Evolutionary conservation across 192 early-diverging fungal genomes (phyloP).

Genomic region (Mortierella claussenii): DNA sequence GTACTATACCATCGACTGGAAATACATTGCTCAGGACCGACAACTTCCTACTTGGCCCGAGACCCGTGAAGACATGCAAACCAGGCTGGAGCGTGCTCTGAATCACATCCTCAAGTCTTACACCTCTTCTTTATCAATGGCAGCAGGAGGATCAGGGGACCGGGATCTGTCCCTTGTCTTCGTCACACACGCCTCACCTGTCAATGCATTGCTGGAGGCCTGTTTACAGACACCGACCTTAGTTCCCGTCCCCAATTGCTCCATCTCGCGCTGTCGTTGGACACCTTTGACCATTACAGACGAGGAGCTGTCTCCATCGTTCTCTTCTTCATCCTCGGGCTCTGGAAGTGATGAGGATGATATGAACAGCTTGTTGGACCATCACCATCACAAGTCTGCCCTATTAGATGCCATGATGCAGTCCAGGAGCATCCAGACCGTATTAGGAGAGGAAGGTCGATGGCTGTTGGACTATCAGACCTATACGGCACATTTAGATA

Average conservation of each 20-base stretch:
- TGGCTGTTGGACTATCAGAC: constrained; percentile 47
- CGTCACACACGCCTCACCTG: constrained; percentile 46
- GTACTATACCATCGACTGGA: constrained; percentile 46
- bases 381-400: not conserved
- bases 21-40: constrained; percentile 24
- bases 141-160: not conserved
- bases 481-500: constrained; percentile 34
- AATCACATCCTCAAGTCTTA: constrained; percentile 18
- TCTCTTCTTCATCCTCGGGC: no score
- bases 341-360: not conserved
- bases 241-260: constrained; percentile 44
- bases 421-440: constrained; percentile 6
- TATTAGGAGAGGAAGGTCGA: constrained; percentile 20
- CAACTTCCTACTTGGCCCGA: constrained; percentile 37
- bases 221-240: constrained; percentile 39
- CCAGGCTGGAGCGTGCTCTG: constrained; percentile 9
- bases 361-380: not conserved
- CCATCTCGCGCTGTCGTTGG: constrained; percentile 49
- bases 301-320: not conserved
- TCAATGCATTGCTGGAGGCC: constrained; percentile 46
- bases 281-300: constrained; percentile 2
- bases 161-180: constrained; percentile 39
- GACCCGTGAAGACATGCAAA: constrained; percentile 37
- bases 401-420: constrained; percentile 11
- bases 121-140: no score